Percentiles rank a stretch among this genome's conserved stretches.
These are phyloP conservation scores for Candida multigemmis DNA, from an alignment of 805 yeast species.

Conservation along the genomic window DNA sequence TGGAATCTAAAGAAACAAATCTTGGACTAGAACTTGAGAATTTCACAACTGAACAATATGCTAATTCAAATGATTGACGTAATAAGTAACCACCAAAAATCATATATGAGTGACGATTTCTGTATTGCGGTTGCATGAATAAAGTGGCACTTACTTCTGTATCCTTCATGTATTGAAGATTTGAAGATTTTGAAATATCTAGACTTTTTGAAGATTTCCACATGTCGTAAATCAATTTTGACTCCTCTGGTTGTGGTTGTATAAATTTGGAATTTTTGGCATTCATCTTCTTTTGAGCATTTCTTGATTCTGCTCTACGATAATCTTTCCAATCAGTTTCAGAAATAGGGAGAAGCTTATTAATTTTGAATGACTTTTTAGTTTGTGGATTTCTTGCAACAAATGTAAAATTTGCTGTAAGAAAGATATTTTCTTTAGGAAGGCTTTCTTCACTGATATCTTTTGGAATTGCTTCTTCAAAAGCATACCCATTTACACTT, in stretches of 20 bases:
- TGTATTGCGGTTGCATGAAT: slow-evolving; percentile 94
- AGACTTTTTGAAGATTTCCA: slow-evolving; percentile 40
- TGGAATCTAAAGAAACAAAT: slow-evolving; percentile 82
- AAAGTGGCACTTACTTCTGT: slow-evolving; percentile 66
- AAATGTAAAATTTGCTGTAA: slow-evolving; percentile 88
- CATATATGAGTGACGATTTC: slow-evolving; percentile 91
- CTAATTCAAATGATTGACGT: slow-evolving; percentile 89
- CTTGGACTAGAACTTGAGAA: slow-evolving; percentile 81
- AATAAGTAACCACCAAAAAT: slow-evolving; percentile 91
- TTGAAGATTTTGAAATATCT: slow-evolving; percentile 19
- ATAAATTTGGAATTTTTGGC: slow-evolving; percentile 57
- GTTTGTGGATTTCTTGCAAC: slow-evolving; percentile 93
- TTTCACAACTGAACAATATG: slow-evolving; percentile 87
- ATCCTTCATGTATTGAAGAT: slow-evolving; percentile 57
- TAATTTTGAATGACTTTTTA: slow-evolving; percentile 83
- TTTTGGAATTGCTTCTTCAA: slow-evolving; percentile 44
- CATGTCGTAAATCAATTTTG: slow-evolving; percentile 65
- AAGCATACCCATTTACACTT: slow-evolving; percentile 79
- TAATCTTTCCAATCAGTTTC: slow-evolving; percentile 77
- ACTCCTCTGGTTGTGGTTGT: slow-evolving; percentile 63
- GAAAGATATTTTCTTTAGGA: slow-evolving; percentile 59
- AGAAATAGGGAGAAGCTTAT: slow-evolving; percentile 65
- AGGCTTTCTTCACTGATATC: slow-evolving; percentile 49
- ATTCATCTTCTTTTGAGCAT: slow-evolving; percentile 73
- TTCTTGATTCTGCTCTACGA: slow-evolving; percentile 82